phyloP scores from a whole-genome alignment of 139 green algal species.

The Chlorella vulgaris region DNA sequence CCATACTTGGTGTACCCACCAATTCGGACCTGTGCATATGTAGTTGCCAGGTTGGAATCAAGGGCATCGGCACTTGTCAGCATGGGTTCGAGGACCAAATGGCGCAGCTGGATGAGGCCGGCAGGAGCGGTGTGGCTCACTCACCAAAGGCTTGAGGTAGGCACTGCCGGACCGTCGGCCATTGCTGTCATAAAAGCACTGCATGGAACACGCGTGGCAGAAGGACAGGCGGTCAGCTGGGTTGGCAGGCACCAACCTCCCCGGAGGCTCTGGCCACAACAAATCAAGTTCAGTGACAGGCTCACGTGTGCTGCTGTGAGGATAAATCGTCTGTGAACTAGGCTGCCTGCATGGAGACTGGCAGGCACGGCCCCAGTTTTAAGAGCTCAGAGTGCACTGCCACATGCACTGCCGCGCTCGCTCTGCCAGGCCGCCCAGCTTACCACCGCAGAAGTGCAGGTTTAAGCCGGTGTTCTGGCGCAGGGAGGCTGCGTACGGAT shows the following conservation, averaged over 20 bases:
- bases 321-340: background rate
- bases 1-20: background rate
- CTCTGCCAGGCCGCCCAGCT: too few relatives aligned
- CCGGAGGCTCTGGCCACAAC: too few relatives aligned
- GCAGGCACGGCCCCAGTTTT: too few relatives aligned
- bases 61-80: background rate
- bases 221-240: too few relatives aligned
- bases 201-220: background rate
- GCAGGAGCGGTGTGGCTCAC: background rate
- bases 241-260: too few relatives aligned
- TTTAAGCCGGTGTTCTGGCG: background rate
- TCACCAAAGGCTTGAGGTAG: background rate
- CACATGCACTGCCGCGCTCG: too few relatives aligned
- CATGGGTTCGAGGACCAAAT: too few relatives aligned
- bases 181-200: slow-evolving; percentile 15
- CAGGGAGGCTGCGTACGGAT: background rate
- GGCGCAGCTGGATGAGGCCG: too few relatives aligned
- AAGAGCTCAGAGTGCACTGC: too few relatives aligned
- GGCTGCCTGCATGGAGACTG: background rate
- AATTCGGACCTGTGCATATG: background rate
- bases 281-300: too few relatives aligned
- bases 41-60: background rate
- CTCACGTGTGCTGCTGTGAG: slow-evolving; percentile 19
- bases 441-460: slow-evolving; percentile 4
- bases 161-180: background rate